Evolutionary conservation across 176 grass and related monocot genomes (phyloP).

Genomic region (Musa acuminata): DNA sequence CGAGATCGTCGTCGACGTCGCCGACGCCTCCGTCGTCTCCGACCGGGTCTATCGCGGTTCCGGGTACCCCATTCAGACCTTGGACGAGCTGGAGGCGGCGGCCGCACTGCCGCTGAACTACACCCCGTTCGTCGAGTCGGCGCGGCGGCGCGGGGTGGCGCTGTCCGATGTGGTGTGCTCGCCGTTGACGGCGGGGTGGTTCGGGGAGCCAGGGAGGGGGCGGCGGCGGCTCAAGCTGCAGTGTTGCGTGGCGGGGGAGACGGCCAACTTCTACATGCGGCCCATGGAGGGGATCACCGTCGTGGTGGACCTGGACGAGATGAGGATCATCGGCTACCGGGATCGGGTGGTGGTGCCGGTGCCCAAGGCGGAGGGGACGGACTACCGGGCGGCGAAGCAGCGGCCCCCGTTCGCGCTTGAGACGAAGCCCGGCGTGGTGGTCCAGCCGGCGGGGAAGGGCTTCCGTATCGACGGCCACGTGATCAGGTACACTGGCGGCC

Average conservation of each 20-base stretch:
- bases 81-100: slow-evolving; percentile 8
- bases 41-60: background rate
- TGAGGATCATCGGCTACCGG: slow-evolving; percentile 16
- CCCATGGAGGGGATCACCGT: slow-evolving; percentile 15
- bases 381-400: slow-evolving; percentile 6
- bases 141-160: slow-evolving; percentile 4
- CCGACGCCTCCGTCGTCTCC: slow-evolving; percentile 5
- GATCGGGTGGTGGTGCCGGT: slow-evolving; percentile 11
- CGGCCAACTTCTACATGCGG: slow-evolving; percentile 20
- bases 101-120: slow-evolving; percentile 13
- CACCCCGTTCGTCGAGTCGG: slow-evolving; percentile 11
- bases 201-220: background rate
- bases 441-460: slow-evolving; percentile 1
- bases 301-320: slow-evolving; percentile 23
- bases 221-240: background rate
- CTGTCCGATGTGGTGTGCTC: slow-evolving; percentile 18
- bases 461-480: slow-evolving; percentile 9
- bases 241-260: slow-evolving; percentile 20
- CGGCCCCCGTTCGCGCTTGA: background rate
- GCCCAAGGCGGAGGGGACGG: slow-evolving; percentile 16
- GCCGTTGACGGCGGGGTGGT: slow-evolving; percentile 19
- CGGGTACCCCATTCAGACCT: slow-evolving; percentile 17
- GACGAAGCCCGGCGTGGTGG: background rate
- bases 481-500: background rate
- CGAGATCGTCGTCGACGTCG: slow-evolving; percentile 10